These are phyloP conservation scores for Chernovozyma aurita DNA, from an alignment of 1,139 yeast genomes.

Conservation along the genomic window DNA sequence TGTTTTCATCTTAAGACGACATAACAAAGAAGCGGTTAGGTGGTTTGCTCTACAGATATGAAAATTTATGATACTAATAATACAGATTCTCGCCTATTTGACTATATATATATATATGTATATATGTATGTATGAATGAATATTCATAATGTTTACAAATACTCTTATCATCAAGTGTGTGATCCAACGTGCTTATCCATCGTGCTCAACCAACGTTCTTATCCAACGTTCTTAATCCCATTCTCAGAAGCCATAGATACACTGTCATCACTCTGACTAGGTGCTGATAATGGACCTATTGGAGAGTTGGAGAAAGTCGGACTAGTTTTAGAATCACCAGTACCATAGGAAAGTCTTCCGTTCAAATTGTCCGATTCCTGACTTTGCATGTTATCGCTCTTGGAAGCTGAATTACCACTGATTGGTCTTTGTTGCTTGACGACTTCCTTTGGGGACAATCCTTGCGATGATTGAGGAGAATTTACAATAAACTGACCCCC, in stretches of 20 bases:
- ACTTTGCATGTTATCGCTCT: not conserved
- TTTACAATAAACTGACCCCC: slow-evolving; percentile 15
- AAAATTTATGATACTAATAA: too few relatives aligned
- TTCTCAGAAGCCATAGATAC: not conserved
- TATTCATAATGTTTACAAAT: too few relatives aligned
- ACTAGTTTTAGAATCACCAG: not conserved
- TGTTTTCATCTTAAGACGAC: too few relatives aligned
- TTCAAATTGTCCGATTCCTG: not conserved
- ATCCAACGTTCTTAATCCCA: not conserved
- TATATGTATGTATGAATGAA: too few relatives aligned
- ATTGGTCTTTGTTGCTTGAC: slow-evolving; percentile 17
- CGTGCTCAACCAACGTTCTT: too few relatives aligned
- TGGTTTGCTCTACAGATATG: too few relatives aligned
- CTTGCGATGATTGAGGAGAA: slow-evolving; percentile 31
- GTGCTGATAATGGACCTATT: slow-evolving; percentile 2
- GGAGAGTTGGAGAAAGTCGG: slow-evolving; percentile 3
- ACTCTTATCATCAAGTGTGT: too few relatives aligned
- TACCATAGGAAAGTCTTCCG: not conserved
- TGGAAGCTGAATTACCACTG: not conserved
- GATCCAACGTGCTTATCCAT: too few relatives aligned
- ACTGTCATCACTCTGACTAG: slow-evolving; percentile 1
- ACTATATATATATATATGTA: too few relatives aligned
- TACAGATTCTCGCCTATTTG: too few relatives aligned
- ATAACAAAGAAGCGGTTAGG: too few relatives aligned
- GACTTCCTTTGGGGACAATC: slow-evolving; percentile 29